Percentiles rank a stretch among this genome's conserved stretches.
Evolutionary conservation across 345 rosid species (phyloP).

Genomic region (Eucalyptus regnans): DNA sequence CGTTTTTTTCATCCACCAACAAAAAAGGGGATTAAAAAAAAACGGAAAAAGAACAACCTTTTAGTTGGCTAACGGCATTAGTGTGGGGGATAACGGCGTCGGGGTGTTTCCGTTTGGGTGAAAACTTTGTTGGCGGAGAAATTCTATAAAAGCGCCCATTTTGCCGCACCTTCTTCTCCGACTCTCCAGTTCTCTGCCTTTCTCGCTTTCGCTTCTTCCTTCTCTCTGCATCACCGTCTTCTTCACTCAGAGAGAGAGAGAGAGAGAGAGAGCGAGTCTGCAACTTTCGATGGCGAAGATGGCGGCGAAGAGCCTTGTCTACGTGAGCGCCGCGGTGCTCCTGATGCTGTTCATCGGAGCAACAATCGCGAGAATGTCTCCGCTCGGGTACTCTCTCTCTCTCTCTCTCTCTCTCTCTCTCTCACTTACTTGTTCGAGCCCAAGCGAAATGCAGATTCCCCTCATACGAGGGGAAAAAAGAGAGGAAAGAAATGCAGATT

Average conservation of each 20-base stretch:
- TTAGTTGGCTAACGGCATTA: neutral
- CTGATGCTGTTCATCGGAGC: neutral
- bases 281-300: neutral
- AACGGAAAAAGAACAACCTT: neutral
- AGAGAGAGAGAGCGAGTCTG: neutral
- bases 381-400: neutral
- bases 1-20: neutral
- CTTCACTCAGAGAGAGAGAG: neutral
- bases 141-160: neutral
- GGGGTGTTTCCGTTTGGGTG: neutral
- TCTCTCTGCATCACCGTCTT: neutral
- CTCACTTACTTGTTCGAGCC: neutral
- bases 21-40: neutral
- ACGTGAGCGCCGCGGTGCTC: neutral
- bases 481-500: neutral
- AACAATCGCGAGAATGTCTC: neutral
- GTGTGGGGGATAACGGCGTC: neutral
- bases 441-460: neutral
- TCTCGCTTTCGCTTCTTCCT: neutral
- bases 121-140: neutral
- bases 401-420: neutral
- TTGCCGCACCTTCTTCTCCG: neutral
- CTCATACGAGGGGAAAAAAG: neutral
- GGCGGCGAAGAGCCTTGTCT: neutral
- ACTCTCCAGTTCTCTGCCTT: neutral